Base-by-base conservation (phyloP, 208 protist genomes). In the Acanthamoeba triangularis region DNA sequence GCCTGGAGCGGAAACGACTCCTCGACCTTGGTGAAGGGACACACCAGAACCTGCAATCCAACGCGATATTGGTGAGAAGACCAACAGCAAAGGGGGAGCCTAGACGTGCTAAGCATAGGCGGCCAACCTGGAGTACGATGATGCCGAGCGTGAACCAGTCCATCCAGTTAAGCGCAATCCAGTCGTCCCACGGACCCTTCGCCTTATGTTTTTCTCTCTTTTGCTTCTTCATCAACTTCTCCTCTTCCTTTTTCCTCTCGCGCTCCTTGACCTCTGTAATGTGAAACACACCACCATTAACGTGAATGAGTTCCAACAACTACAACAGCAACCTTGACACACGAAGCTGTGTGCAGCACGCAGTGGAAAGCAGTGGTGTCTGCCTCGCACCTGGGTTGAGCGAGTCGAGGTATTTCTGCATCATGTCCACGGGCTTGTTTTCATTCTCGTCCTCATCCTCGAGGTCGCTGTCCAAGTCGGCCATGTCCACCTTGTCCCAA, bases 1-100 rank as follows among this genome's bases (percentile, higher is more conserved):
- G 99, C 99, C 96, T 99, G 99, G 96, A 99, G 96, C 97, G 99
- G 99, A 96, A 99, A 99, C 93, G 98, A 99, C 95, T 99, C 99
- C 95, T 99, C 99, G 2, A 99, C 99, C 96, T 99, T 99, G 44
- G 98, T 99, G 95, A 96, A 96, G 61, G 98, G 98, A 44, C 85
- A 84, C 20, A 98, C 65, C 65, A 94, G 6, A 16, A 98, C 67
- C 76, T 96, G 2, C 0, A 3, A 47, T 8, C 1, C 11, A 54
- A 23, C 23, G 23, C 2, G 7, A n/a, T 20, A 2, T 1, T 56
- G 30, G 30, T 10, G 25, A 35, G 35, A 14, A 84, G 52, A n/a
- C n/a, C n/a, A n/a, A n/a, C n/a, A n/a, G 76, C 61, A 25, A n/a
- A 14, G 52, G 35, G 30, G 35, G 47, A 59, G 33, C 7, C 3